Conservation (phyloP, 768 basidiomycete species). For the Mycena epipterygia region DNA sequence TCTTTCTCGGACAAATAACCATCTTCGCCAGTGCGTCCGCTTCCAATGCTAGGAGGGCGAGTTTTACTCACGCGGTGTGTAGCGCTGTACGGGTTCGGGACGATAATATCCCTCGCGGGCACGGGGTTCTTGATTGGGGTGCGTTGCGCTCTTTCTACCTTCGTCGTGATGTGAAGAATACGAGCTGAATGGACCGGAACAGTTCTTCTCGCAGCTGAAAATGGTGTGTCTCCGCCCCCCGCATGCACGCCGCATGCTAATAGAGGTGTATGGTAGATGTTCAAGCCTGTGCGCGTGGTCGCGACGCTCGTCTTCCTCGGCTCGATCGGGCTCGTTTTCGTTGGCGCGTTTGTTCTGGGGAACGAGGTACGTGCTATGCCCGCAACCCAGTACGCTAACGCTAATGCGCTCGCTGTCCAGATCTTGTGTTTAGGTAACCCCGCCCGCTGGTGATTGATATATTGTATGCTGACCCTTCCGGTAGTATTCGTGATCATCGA, state of each 20-base stretch:
- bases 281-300: conserved; percentile 90
- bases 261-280: conserved; percentile 73
- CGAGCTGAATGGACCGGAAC: conserved; percentile 7
- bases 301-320: conserved; percentile 85
- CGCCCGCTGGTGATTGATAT: conserved; percentile 16
- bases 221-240: conserved; percentile 62
- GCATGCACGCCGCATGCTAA: neutral
- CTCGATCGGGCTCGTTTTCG: conserved; percentile 86
- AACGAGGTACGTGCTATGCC: conserved; percentile 66
- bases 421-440: conserved; percentile 76
- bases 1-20: conserved; percentile 77
- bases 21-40: conserved; percentile 81
- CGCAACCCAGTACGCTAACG: neutral
- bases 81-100: conserved; percentile 90
- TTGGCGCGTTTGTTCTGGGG: conserved; percentile 84
- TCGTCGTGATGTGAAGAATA: neutral
- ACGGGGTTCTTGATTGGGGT: conserved; percentile 95
- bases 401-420: conserved; percentile 46
- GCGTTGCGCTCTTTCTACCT: conserved; percentile 52
- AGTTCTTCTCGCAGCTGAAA: conserved; percentile 88
- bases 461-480: conserved; percentile 15
- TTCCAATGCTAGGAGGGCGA: neutral
- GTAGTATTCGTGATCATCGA: conserved; percentile 92
- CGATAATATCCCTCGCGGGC: conserved; percentile 84
- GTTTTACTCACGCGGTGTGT: conserved; percentile 17